These are phyloP conservation scores for Botrytis fabae DNA, from an alignment of 2,329 filamentous ascomycete genomes.

Conservation along the genomic window DNA sequence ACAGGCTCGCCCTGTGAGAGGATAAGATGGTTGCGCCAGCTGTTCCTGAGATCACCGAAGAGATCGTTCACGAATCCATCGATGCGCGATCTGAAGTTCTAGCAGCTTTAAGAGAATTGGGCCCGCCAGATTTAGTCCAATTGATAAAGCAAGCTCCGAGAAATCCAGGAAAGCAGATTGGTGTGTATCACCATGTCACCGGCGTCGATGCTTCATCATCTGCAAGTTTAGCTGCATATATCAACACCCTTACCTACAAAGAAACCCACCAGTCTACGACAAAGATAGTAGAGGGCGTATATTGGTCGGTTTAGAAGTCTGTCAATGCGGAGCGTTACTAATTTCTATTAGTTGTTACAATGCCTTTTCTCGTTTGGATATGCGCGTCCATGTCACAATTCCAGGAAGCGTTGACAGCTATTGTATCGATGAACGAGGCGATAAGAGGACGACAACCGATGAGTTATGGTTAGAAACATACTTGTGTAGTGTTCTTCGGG, in stretches of 20 bases:
- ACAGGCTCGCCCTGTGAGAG: conserved; percentile 11
- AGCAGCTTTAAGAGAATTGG: conserved; percentile 82
- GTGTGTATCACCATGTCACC: conserved; percentile 96
- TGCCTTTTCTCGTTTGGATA: conserved; percentile 95
- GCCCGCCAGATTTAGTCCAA: conserved; percentile 93
- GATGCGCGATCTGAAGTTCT: conserved; percentile 91
- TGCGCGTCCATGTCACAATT: conserved; percentile 97
- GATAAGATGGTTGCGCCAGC: conserved; percentile 55
- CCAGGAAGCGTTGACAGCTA: conserved; percentile 96
- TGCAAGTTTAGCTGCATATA: conserved; percentile 93
- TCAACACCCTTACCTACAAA: conserved; percentile 94
- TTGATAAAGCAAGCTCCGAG: conserved; percentile 73
- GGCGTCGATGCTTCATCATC: conserved; percentile 97
- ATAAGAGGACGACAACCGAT: conserved; percentile 90
- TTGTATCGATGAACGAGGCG: conserved; percentile 93
- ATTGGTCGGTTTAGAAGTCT: conserved; percentile 65
- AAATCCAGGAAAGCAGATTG: conserved; percentile 68
- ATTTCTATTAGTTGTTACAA: conserved; percentile 75
- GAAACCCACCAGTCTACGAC: conserved; percentile 73
- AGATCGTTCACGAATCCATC: conserved; percentile 86
- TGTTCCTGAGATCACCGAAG: conserved; percentile 87
- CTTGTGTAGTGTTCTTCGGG: conserved; percentile 87
- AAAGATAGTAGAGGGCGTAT: conserved; percentile 91
- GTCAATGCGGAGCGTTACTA: conserved; percentile 37
- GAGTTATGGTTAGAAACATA: conserved; percentile 98